Evolutionary conservation across 2,329 filamentous ascomycete species (phyloP).

Genomic region (Trichoderma sp.): DNA sequence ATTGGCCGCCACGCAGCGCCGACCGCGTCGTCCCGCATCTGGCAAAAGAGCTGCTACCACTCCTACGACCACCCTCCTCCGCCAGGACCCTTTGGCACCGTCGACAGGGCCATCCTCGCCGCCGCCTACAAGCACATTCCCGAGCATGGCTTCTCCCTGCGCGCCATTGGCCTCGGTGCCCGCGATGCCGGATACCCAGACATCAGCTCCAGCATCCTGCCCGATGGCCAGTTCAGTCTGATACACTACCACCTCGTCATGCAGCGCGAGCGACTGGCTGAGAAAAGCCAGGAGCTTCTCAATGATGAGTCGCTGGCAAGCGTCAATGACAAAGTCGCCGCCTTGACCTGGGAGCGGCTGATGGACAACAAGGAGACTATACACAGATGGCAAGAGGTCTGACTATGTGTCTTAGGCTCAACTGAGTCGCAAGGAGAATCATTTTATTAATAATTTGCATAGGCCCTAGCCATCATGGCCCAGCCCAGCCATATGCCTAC

Average conservation of each 20-base stretch:
- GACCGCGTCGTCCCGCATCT: background rate
- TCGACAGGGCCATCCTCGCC: constrained; percentile 76
- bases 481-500: constrained; percentile 75
- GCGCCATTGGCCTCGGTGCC: constrained; percentile 74
- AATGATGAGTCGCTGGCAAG: constrained; percentile 42
- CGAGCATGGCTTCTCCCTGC: constrained; percentile 75
- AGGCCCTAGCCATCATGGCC: constrained; percentile 90
- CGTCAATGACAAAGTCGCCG: constrained; percentile 66
- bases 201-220: constrained; percentile 80
- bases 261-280: constrained; percentile 62
- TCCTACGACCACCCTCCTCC: constrained; percentile 67
- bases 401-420: background rate
- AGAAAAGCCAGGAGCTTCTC: constrained; percentile 44
- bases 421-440: background rate
- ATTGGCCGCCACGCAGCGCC: background rate
- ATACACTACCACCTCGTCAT: constrained; percentile 75
- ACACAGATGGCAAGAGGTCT: constrained; percentile 81
- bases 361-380: constrained; percentile 73
- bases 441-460: background rate
- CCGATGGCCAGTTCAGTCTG: constrained; percentile 77
- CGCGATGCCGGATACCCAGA: constrained; percentile 84
- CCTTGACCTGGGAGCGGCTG: constrained; percentile 74
- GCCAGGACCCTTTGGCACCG: constrained; percentile 62
- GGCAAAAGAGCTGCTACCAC: constrained; percentile 57
- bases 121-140: constrained; percentile 81